phyloP scores from a whole-genome alignment of 179 eudicot genomes.

The Heliamphora pulchella region DNA sequence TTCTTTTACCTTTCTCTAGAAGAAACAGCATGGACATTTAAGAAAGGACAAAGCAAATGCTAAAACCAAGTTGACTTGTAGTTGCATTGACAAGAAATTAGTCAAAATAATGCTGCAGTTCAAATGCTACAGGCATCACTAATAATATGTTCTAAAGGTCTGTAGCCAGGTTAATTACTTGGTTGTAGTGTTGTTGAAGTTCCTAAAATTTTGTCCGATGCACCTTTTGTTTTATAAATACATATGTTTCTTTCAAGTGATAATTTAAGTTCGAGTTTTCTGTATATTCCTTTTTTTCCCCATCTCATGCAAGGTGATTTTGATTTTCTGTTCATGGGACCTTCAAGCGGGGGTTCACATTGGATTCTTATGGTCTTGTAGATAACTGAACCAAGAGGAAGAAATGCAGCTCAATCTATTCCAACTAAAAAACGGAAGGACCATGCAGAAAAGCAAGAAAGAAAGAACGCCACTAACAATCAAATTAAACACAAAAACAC shows the following conservation, averaged over 20 bases:
- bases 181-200: not conserved
- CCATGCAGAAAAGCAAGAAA: constrained; percentile 36
- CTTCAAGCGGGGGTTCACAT: constrained; percentile 5
- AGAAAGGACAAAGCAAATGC: not conserved
- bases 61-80: not conserved
- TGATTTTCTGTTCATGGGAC: constrained; percentile 3
- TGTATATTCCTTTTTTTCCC: not conserved
- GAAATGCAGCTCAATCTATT: constrained; percentile 48
- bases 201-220: not conserved
- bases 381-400: constrained; percentile 37
- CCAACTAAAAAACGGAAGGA: constrained; percentile 45
- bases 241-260: not conserved
- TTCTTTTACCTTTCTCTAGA: not conserved
- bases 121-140: not conserved
- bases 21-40: not conserved
- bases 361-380: constrained; percentile 16
- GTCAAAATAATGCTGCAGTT: not conserved
- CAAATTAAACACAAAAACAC: not conserved
- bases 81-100: not conserved
- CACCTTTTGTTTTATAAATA: not conserved
- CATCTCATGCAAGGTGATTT: not conserved
- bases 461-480: constrained; percentile 30
- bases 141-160: not conserved
- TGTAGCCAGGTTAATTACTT: not conserved
- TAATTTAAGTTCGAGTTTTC: not conserved